phyloP scores from a whole-genome alignment of 2,329 filamentous ascomycete species.

The Basipetospora chlamydospora region DNA sequence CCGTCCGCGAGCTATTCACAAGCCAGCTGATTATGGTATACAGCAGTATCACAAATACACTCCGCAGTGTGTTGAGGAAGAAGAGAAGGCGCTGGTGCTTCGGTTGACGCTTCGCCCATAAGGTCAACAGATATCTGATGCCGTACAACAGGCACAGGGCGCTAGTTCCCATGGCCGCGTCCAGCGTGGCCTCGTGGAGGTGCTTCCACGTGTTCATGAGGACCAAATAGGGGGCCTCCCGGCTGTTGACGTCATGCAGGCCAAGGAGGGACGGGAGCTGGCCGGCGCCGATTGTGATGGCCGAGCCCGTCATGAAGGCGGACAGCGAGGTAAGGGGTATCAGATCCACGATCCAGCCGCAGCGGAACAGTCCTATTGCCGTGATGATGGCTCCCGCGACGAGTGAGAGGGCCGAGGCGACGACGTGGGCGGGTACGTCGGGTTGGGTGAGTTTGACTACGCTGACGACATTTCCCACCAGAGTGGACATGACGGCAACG shows the following conservation, averaged over 20 bases:
- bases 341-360: conserved; percentile 84
- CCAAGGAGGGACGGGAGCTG: conserved; percentile 76
- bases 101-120: conserved; percentile 54
- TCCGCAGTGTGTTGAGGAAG: conserved; percentile 81
- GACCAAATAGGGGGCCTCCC: conserved; percentile 66
- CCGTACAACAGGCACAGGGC: conserved; percentile 65
- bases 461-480: conserved; percentile 69
- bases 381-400: conserved; percentile 65
- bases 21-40: conserved; percentile 87
- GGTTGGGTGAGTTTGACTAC: conserved; percentile 44
- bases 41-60: conserved; percentile 78
- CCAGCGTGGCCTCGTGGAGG: conserved; percentile 51
- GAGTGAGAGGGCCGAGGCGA: conserved; percentile 67
- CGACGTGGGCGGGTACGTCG: conserved; percentile 43
- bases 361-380: conserved; percentile 62
- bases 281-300: conserved; percentile 72
- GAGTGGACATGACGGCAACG: conserved; percentile 86
- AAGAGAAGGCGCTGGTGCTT: conserved; percentile 62
- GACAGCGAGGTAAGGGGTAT: conserved; percentile 84
- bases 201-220: conserved; percentile 71
- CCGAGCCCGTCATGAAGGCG: conserved; percentile 94
- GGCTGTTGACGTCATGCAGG: conserved; percentile 57
- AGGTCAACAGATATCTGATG: conserved; percentile 53
- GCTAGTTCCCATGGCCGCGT: conserved; percentile 80
- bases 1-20: conserved; percentile 54